phyloP scores from a whole-genome alignment of 495 filamentous ascomycete species.

The Aspergillus homomorphus region DNA sequence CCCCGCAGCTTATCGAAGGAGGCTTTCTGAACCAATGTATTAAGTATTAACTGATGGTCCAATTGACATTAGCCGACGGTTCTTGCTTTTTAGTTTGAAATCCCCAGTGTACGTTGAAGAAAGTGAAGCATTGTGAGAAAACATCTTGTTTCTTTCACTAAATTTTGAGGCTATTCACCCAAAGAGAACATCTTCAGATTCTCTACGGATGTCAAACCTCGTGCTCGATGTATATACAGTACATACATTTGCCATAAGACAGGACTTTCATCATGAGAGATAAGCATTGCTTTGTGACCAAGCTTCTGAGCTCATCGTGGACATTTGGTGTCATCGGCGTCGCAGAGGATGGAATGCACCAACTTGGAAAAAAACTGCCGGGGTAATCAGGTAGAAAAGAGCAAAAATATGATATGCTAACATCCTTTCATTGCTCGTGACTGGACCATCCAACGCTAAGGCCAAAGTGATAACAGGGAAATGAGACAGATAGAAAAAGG shows the following conservation, averaged over 20 bases:
- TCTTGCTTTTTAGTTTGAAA: too few species aligned
- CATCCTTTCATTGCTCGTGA: constrained; percentile 24
- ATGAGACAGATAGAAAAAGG: not conserved
- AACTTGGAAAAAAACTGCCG: not conserved
- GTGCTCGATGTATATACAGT: constrained; percentile 5
- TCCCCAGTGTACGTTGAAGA: not conserved
- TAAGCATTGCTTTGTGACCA: not conserved
- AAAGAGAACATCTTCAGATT: not conserved
- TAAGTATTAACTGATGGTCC: too few species aligned
- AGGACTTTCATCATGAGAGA: constrained; percentile 3
- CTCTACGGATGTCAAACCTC: not conserved
- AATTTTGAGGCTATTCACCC: not conserved
- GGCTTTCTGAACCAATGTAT: too few species aligned
- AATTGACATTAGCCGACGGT: too few species aligned
- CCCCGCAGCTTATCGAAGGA: not conserved
- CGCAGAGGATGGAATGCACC: not conserved
- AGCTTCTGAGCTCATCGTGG: not conserved
- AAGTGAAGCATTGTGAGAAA: not conserved
- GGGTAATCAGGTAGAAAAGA: constrained; percentile 6
- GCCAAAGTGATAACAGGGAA: constrained; percentile 5
- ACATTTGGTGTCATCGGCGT: not conserved
- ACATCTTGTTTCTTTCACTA: too few species aligned
- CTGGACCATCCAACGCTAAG: constrained; percentile 14
- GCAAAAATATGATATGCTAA: constrained; percentile 15
- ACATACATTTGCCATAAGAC: constrained; percentile 10